phyloP scores from a whole-genome alignment of 768 basidiomycete genomes.

The Phanerodontia chrysosporium region DNA sequence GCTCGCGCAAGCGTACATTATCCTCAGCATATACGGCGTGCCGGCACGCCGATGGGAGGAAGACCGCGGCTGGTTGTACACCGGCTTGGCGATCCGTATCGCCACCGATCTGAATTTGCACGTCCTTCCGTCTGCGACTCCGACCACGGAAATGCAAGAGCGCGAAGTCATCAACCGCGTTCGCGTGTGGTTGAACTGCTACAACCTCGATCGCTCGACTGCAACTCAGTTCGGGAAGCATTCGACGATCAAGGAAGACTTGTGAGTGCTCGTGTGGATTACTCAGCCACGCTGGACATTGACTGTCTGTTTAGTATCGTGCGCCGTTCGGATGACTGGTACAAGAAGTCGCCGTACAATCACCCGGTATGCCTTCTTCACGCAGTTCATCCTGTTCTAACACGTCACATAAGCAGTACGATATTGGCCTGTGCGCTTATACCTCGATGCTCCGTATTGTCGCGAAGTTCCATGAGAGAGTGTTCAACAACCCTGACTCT shows the following conservation, averaged over 20 bases:
- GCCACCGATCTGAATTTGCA: constrained; percentile 90
- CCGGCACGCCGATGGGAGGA: constrained; percentile 86
- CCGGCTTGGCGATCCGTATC: constrained; percentile 83
- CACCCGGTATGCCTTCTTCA: constrained; percentile 37
- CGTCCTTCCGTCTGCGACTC: constrained; percentile 67
- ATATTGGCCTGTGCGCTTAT: constrained; percentile 73
- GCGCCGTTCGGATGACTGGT: constrained; percentile 71
- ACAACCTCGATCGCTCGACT: constrained; percentile 82
- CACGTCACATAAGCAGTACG: constrained; percentile 44
- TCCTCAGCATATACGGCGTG: constrained; percentile 79
- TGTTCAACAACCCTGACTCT: constrained; percentile 66
- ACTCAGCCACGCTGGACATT: background rate
- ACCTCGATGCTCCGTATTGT: constrained; percentile 67
- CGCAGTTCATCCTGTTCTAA: background rate
- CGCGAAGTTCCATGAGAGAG: constrained; percentile 69
- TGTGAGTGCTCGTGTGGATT: constrained; percentile 34
- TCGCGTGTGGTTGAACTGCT: constrained; percentile 89
- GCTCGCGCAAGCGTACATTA: constrained; percentile 85
- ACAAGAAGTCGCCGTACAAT: constrained; percentile 62
- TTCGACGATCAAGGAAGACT: constrained; percentile 83
- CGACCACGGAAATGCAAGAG: constrained; percentile 69
- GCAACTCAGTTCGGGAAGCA: constrained; percentile 90
- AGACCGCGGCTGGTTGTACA: constrained; percentile 86
- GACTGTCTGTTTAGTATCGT: constrained; percentile 45
- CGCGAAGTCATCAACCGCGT: constrained; percentile 82